Evolutionary conservation across 495 filamentous ascomycete species (phyloP).

Genomic region (Annulohypoxylon stygium): DNA sequence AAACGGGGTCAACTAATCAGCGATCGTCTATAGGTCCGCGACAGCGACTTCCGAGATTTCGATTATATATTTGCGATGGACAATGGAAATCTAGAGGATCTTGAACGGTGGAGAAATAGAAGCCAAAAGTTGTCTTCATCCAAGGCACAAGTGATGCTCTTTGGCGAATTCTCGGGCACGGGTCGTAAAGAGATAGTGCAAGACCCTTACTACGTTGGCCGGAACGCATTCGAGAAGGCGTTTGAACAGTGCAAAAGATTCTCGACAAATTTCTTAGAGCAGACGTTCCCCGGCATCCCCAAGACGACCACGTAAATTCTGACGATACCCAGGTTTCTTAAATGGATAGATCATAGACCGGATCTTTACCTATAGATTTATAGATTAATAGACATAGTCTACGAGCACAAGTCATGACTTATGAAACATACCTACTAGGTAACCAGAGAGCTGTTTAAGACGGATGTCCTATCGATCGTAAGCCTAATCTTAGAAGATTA

Average conservation of each 20-base stretch:
- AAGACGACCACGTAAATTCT: slow-evolving; percentile 21
- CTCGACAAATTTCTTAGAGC: slow-evolving; percentile 77
- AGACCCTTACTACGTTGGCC: slow-evolving; percentile 93
- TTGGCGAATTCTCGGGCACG: slow-evolving; percentile 83
- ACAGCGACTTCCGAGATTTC: slow-evolving; percentile 80
- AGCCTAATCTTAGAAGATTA: no score
- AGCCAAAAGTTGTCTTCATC: slow-evolving; percentile 58
- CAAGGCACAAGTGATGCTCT: slow-evolving; percentile 77
- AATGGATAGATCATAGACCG: background rate
- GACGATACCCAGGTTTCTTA: slow-evolving; percentile 34
- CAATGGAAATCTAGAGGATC: slow-evolving; percentile 79
- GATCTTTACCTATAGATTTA: background rate
- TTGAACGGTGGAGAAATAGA: slow-evolving; percentile 69
- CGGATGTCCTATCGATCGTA: background rate
- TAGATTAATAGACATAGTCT: slow-evolving; percentile 25
- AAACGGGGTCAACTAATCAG: slow-evolving; percentile 14
- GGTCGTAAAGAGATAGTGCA: slow-evolving; percentile 77
- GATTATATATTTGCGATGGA: slow-evolving; percentile 98
- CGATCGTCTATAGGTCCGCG: slow-evolving; percentile 44
- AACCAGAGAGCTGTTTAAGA: background rate
- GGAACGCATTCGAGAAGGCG: slow-evolving; percentile 84
- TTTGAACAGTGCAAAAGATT: slow-evolving; percentile 87
- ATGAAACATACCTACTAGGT: background rate
- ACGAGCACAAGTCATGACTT: background rate
- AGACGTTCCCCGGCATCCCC: slow-evolving; percentile 60